Evolutionary conservation across 2,329 filamentous ascomycete species (phyloP), one percentile per base, ranked within the genome.

Genomic region (Phialemoniopsis sp.): DNA sequence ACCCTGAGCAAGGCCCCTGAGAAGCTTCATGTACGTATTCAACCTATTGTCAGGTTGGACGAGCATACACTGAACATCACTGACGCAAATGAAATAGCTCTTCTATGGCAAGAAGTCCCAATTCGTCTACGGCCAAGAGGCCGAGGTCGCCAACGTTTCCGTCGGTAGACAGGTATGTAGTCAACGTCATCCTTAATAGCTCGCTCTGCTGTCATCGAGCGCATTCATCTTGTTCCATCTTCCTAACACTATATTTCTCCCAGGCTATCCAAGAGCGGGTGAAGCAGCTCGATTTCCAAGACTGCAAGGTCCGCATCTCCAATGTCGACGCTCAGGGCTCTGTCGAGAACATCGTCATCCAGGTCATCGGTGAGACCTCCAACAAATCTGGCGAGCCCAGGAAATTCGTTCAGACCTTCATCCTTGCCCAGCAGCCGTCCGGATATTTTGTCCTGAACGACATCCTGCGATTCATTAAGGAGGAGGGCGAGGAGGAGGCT

Each of bases 391-490:
- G 84, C 48, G 87, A 93, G 43, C 88, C 91, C 56, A 90, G 87
- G 73, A 96, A 96, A 65, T 98, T 98, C 58, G 86, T 90, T 31
- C 93, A 98, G 75, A 97, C 91, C 38, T 98, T 98, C 54, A 88
- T 98, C 46, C 86, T 98, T 46, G 93, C 93, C 36, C 83, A 91
- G 64, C 93, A 98, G 70, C 89, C 89, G 36, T 95, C 91, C 41
- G 93, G 93, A 48, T 98, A 97, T 73, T 98, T 95, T 55, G 91
- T 98, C 28, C 79, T 98, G 54, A 98, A 98, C 66, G 93, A 98
- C 59, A 95, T 98, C 61, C 89, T 97, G 72, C 80, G 93, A 53
- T 97, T 94, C 67, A 82, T 98, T 50, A 82, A 85, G 48, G 88
- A 93, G 46, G 87, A 91, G 53, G 76, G 76, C 32, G 89, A 96